phyloP scores from a whole-genome alignment of 192 early-diverging fungal genomes.

The Bifiguratus adelaidae region DNA sequence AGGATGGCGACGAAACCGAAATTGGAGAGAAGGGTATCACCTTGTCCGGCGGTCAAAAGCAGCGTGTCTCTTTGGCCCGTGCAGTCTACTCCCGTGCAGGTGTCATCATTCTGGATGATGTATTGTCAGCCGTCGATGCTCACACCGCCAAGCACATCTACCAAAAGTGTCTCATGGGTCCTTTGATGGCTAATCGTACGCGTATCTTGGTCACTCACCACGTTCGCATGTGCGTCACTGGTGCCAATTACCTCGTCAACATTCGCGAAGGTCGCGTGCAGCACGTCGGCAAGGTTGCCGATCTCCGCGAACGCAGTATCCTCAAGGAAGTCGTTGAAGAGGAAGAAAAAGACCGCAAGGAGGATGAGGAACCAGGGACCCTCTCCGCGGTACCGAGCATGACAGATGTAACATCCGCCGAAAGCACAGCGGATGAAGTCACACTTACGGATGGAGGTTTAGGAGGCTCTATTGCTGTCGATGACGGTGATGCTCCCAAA shows the following conservation, averaged over 20 bases:
- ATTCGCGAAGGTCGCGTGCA: constrained; percentile 29
- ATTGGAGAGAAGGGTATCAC: constrained; percentile 81
- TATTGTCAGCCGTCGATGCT: constrained; percentile 81
- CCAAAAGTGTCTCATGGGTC: constrained; percentile 59
- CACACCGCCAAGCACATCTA: constrained; percentile 76
- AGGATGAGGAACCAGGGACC: constrained; percentile 2
- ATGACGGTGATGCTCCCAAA: constrained; percentile 9
- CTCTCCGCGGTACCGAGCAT: not conserved
- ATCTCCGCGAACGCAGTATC: constrained; percentile 9
- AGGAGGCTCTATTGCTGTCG: constrained; percentile 5
- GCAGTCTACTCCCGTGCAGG: constrained; percentile 70
- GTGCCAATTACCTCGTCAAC: constrained; percentile 38
- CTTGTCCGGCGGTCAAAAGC: constrained; percentile 86
- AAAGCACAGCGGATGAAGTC: not conserved
- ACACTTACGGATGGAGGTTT: no score
- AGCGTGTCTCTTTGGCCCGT: constrained; percentile 74
- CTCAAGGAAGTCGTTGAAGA: constrained; percentile 17
- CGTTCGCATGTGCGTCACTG: constrained; percentile 43
- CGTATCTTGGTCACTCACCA: constrained; percentile 84
- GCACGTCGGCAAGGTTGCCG: constrained; percentile 12
- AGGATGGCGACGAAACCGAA: constrained; percentile 44
- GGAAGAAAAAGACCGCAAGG: constrained; percentile 7
- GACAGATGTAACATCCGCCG: not conserved
- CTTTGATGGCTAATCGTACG: constrained; percentile 67
- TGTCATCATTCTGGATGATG: constrained; percentile 75